These are phyloP conservation scores for Microsporum ferrugineum DNA, from an alignment of 2,329 filamentous ascomycete species.

Conservation along the genomic window DNA sequence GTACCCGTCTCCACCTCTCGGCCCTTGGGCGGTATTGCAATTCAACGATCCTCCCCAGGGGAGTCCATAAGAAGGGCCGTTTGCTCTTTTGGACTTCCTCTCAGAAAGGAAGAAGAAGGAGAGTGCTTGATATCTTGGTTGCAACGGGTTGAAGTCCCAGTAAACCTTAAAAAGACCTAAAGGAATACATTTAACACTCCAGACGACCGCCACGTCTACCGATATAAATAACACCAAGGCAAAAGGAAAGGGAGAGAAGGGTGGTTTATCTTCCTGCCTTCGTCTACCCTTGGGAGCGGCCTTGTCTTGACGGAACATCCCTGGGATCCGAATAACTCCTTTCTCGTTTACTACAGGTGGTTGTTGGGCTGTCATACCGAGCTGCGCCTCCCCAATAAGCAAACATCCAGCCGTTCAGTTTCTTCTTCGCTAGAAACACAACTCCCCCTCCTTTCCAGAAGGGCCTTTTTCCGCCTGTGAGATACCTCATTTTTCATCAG, in stretches of 20 bases:
- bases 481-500: neutral
- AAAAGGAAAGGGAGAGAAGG: neutral
- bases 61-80: neutral
- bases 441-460: neutral
- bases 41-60: neutral
- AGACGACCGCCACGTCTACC: neutral
- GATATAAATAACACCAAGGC: neutral
- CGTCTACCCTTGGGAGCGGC: no score
- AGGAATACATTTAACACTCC: no score
- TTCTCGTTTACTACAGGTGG: neutral
- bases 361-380: slow-evolving; percentile 1
- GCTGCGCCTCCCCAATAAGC: neutral
- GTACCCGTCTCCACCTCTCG: slow-evolving; percentile 4
- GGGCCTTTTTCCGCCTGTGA: neutral
- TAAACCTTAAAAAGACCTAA: neutral
- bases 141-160: neutral
- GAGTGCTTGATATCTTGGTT: neutral
- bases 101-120: neutral
- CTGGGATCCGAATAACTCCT: no score
- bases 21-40: slow-evolving; percentile 1
- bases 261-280: no score
- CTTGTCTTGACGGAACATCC: no score
- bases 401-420: neutral
- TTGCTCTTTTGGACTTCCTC: neutral
- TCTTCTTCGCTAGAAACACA: neutral